These are phyloP conservation scores for Ceratobasidium sp. DNA, from an alignment of 1,284 basidiomycete species.

Conservation along the genomic window DNA sequence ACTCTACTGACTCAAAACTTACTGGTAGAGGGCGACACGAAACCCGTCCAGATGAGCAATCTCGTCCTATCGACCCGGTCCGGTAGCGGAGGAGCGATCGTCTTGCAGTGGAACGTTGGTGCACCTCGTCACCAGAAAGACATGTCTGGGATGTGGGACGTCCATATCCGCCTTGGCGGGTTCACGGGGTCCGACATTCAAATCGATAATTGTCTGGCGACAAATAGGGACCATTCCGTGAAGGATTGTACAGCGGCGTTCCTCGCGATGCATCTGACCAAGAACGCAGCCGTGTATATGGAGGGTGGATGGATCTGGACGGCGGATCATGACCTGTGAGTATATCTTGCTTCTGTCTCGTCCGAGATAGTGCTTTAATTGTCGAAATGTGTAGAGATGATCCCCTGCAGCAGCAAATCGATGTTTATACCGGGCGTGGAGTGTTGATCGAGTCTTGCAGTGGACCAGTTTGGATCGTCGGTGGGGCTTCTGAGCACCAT, in stretches of 20 bases:
- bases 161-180: slow-evolving; percentile 65
- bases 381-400: slow-evolving; percentile 10
- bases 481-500: slow-evolving; percentile 67
- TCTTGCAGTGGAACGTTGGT: slow-evolving; percentile 79
- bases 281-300: slow-evolving; percentile 65
- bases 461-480: slow-evolving; percentile 56
- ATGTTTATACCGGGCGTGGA: slow-evolving; percentile 79
- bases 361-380: slow-evolving; percentile 33
- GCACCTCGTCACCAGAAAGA: slow-evolving; percentile 67
- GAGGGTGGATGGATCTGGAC: slow-evolving; percentile 80
- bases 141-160: slow-evolving; percentile 78
- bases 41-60: slow-evolving; percentile 72
- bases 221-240: slow-evolving; percentile 57
- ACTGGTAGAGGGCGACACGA: slow-evolving; percentile 59
- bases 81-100: slow-evolving; percentile 73
- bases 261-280: slow-evolving; percentile 73
- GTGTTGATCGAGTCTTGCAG: slow-evolving; percentile 70
- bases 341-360: background rate
- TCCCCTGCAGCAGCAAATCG: slow-evolving; percentile 61
- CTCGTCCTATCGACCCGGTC: slow-evolving; percentile 59
- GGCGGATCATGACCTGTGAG: slow-evolving; percentile 71
- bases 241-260: slow-evolving; percentile 70
- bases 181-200: slow-evolving; percentile 72
- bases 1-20: background rate
- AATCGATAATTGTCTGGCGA: slow-evolving; percentile 60